Base-by-base conservation (phyloP, 441 rosid genomes). In the Gossypium schwendimanii region DNA sequence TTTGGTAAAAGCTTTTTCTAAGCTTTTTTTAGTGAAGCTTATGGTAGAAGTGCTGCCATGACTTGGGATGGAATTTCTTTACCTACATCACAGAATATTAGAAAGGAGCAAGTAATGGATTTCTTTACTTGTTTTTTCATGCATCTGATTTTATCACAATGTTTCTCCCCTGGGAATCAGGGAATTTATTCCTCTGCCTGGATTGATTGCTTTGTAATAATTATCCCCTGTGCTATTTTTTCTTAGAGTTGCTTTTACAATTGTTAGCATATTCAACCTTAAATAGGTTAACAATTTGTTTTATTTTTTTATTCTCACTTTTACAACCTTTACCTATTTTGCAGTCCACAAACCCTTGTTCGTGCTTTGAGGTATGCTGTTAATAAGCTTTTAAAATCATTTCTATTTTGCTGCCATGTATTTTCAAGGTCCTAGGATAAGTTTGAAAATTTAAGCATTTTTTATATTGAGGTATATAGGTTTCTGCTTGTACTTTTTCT, bases 331-430 rank as follows among this genome's bases (percentile, higher is more conserved):
- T 81, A 53, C 77, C 5, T 53, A 36, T 71, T 78, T 80, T 87
- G 91, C 91, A 96, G 99, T 86, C 98, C 99, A 69, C 98, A 93
- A 84, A 96, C 98, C 23, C 81, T 96, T 84, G 99, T 96, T 76
- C 99, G 98, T 82, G 97, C 97, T 75, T 76, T 96, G 77, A 96
- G 99, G 99, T 96, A 85, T 79, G 85, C 77, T 76, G 67, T 68
- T 57, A 60, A 55, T 52, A 26, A 57, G 53, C 75, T 69, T 70
- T 26, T 58, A 6, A 24, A 59, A 71, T 44, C 4, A 58, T 24
- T 59, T 71, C n/a, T 59, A 45, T 41, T 57, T 57, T 60, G 44
- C 24, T 21, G 65, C n/a, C 14, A 6, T 45, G 9, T 44, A 41
- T 70, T 23, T 66, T 47, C 41, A 24, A 24, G 58, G 41, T n/a